Evolutionary conservation across 2,329 filamentous ascomycete species (phyloP).

Genomic region (Paraconiothyrium sp.): DNA sequence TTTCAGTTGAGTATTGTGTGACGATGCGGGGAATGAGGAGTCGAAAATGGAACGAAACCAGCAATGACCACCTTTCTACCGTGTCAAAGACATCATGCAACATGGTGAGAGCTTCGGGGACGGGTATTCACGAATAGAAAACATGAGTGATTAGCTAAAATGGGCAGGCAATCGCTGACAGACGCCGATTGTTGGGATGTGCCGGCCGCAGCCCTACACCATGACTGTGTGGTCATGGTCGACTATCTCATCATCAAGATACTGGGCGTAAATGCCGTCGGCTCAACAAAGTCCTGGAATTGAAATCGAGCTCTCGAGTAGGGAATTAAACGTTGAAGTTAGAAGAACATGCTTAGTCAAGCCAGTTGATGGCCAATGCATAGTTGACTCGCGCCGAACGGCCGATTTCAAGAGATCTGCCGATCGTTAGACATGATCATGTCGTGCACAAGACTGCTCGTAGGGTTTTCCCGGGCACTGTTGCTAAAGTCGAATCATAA

Average conservation of each 20-base stretch:
- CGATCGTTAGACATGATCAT: neutral
- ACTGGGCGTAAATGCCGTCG: no score
- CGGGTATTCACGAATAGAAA: no score
- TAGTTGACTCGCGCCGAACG: neutral
- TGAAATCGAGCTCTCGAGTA: no score
- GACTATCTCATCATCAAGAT: no score
- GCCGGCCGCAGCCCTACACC: no score
- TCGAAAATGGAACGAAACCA: constrained; percentile 9
- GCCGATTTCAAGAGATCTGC: neutral
- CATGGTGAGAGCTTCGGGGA: no score
- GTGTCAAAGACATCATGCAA: constrained; percentile 5
- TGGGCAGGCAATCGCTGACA: no score
- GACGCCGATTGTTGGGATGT: no score
- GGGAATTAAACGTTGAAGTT: neutral
- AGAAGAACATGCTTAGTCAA: neutral
- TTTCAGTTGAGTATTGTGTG: constrained; percentile 11
- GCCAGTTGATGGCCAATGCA: neutral
- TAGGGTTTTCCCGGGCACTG: neutral
- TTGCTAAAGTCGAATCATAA: neutral
- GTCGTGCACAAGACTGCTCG: neutral
- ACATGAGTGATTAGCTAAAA: no score
- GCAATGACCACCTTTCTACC: constrained; percentile 8
- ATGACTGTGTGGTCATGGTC: no score
- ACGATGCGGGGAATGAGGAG: constrained; percentile 1
- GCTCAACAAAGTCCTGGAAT: no score